phyloP scores from a whole-genome alignment of 371 early-diverging fungal genomes.

The Umbelopsis sp. region DNA sequence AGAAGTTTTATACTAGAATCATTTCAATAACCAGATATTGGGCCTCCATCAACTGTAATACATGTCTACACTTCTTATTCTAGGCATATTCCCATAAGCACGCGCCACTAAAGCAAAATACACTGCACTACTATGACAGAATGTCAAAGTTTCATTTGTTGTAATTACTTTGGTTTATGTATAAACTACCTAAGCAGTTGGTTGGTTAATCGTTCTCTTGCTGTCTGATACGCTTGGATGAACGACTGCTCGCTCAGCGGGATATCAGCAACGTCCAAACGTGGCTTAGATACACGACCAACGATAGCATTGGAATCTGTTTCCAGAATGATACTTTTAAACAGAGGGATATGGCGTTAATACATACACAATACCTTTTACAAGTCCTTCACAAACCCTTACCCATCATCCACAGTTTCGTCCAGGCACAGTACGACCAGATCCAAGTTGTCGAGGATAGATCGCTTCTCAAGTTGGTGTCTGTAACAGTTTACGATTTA shows the following conservation, averaged over 20 bases:
- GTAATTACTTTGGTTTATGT: conserved; percentile 12
- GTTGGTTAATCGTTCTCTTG: conserved; percentile 85
- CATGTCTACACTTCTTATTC: too few species aligned
- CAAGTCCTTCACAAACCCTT: conserved; percentile 22
- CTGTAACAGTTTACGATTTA: conserved; percentile 30
- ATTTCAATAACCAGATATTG: neutral
- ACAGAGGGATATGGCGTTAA: neutral
- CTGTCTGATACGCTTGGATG: conserved; percentile 87
- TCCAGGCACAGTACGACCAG: conserved; percentile 90
- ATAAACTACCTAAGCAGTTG: conserved; percentile 69
- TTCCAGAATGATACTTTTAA: conserved; percentile 78
- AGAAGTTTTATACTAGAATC: conserved; percentile 34
- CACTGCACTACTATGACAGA: neutral
- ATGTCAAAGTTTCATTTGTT: neutral
- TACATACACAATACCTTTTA: neutral
- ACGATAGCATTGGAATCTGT: conserved; percentile 89
- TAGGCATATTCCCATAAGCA: neutral
- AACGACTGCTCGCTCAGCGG: conserved; percentile 91
- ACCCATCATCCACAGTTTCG: conserved; percentile 97
- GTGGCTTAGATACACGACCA: conserved; percentile 89
- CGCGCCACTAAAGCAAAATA: neutral
- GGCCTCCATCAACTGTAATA: neutral
- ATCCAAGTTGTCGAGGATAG: conserved; percentile 90
- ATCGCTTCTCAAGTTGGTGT: conserved; percentile 90
- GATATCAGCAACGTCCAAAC: conserved; percentile 77